These are phyloP conservation scores for Xylaria sp. DNA, from an alignment of 2,329 filamentous ascomycete species.

Conservation along the genomic window DNA sequence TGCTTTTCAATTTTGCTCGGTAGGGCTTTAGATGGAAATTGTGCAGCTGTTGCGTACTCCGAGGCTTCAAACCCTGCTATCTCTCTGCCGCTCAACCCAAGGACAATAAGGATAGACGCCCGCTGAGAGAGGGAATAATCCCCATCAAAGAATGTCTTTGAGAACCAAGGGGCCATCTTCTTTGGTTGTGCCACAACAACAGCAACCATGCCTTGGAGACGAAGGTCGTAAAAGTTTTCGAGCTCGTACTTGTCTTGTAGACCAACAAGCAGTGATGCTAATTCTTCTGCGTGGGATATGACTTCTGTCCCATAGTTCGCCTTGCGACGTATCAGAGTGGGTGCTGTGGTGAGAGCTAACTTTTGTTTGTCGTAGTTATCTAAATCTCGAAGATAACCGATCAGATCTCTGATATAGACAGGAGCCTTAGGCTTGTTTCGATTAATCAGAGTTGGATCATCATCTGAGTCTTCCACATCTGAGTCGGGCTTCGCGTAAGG, in stretches of 20 bases:
- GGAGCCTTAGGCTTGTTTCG: slow-evolving; percentile 85
- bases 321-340: slow-evolving; percentile 86
- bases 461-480: slow-evolving; percentile 90
- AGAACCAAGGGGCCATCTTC: slow-evolving; percentile 85
- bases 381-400: slow-evolving; percentile 79
- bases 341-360: slow-evolving; percentile 80
- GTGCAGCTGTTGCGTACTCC: slow-evolving; percentile 59
- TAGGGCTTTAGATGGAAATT: slow-evolving; percentile 85
- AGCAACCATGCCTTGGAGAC: slow-evolving; percentile 84
- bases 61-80: slow-evolving; percentile 79
- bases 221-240: slow-evolving; percentile 78
- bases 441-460: slow-evolving; percentile 87
- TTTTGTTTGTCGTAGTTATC: slow-evolving; percentile 88
- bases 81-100: slow-evolving; percentile 86
- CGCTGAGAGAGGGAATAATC: slow-evolving; percentile 91
- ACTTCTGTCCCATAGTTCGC: slow-evolving; percentile 89
- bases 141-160: slow-evolving; percentile 86
- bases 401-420: slow-evolving; percentile 89
- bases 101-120: slow-evolving; percentile 80
- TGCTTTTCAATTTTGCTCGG: slow-evolving; percentile 78
- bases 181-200: slow-evolving; percentile 80
- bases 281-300: slow-evolving; percentile 81
- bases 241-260: slow-evolving; percentile 88
- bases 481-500: slow-evolving; percentile 88
- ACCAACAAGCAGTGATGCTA: slow-evolving; percentile 80